These are phyloP conservation scores for Trypanosoma platydactyli DNA, from an alignment of 208 protist species.

Conservation along the genomic window DNA sequence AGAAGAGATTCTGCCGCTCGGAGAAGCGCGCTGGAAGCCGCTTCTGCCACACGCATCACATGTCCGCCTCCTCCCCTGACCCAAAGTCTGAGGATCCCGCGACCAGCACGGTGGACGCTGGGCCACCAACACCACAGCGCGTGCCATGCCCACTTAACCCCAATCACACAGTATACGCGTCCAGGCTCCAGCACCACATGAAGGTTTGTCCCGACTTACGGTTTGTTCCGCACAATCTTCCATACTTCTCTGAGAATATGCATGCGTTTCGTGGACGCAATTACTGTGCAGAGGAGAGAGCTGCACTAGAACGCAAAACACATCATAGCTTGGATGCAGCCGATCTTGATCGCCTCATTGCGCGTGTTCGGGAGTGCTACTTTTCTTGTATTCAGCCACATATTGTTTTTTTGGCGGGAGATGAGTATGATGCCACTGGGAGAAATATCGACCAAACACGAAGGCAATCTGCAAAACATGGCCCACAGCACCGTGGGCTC, in stretches of 20 bases:
- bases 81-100: no score
- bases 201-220: constrained; percentile 74
- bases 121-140: constrained; percentile 14
- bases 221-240: constrained; percentile 37
- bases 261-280: constrained; percentile 35
- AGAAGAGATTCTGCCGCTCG: constrained; percentile 70
- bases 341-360: constrained; percentile 22
- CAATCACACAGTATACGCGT: constrained; percentile 71
- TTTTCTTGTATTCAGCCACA: constrained; percentile 19
- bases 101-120: no score
- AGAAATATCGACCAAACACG: background rate
- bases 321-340: constrained; percentile 19
- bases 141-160: constrained; percentile 80
- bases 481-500: constrained; percentile 60
- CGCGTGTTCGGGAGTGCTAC: constrained; percentile 30
- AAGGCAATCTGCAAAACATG: constrained; percentile 51
- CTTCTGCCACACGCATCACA: constrained; percentile 66
- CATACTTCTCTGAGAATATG: constrained; percentile 50
- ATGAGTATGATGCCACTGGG: background rate
- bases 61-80: background rate
- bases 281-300: constrained; percentile 2
- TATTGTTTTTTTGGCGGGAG: constrained; percentile 20
- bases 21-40: constrained; percentile 35
- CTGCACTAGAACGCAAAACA: constrained; percentile 1
- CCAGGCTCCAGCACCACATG: constrained; percentile 59